Evolutionary conservation across 140 eudicot species (phyloP).

Genomic region (Ambrosia hybrid): DNA sequence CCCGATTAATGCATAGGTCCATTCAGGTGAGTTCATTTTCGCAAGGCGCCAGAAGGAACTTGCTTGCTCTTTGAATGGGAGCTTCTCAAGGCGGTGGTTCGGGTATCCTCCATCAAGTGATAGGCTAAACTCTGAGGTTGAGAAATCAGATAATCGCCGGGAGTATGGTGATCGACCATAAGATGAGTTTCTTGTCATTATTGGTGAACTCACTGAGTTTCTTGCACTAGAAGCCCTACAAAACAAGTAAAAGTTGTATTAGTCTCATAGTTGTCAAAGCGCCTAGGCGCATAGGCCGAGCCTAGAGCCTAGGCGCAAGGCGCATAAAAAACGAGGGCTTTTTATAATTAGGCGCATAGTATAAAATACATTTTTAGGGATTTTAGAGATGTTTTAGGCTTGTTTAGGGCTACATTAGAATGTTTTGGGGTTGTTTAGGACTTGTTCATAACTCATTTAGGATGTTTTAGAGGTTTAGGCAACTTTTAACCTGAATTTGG

Average conservation of each 20-base stretch:
- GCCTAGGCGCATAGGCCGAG: no score
- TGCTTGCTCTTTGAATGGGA: slow-evolving; percentile 74
- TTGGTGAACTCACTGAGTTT: slow-evolving; percentile 90
- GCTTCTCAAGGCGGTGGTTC: slow-evolving; percentile 63
- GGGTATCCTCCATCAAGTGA: slow-evolving; percentile 64
- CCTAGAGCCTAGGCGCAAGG: no score
- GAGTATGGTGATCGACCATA: slow-evolving; percentile 89
- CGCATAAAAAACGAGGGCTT: no score
- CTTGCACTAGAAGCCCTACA: slow-evolving; percentile 91
- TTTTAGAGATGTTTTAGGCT: no score
- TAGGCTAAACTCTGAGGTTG: slow-evolving; percentile 78
- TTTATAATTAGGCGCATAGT: no score
- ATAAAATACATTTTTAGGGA: no score
- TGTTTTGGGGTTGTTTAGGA: no score
- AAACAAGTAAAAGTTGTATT: slow-evolving; percentile 22
- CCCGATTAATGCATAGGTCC: slow-evolving; percentile 77
- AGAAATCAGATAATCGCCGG: slow-evolving; percentile 78
- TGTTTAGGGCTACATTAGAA: no score
- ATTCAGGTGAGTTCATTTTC: slow-evolving; percentile 89
- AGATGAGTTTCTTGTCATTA: slow-evolving; percentile 81
- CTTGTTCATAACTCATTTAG: no score
- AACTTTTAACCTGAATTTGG: no score
- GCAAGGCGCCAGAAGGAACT: slow-evolving; percentile 82
- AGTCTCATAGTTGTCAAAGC: background rate
- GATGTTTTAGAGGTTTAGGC: no score